Base-by-base conservation (phyloP, 2,329 filamentous ascomycete genomes). In the Tricladium varicosporioides region DNA sequence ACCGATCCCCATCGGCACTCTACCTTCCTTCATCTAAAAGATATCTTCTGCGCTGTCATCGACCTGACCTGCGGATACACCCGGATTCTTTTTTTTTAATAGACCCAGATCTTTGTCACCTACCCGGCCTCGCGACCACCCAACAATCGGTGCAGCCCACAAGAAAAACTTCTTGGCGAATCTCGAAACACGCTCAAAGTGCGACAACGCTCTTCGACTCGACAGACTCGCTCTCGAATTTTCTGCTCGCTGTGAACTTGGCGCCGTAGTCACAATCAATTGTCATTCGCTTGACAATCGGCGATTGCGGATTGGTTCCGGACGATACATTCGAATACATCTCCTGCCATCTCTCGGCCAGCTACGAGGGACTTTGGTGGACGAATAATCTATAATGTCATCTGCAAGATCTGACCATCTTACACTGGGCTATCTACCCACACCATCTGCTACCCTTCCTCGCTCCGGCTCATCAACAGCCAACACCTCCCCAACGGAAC, bases 371-470 rank as follows among this genome's bases (percentile, higher is more conserved):
- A 56, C 40, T 45, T 63, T 49, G 61, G 58, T 63, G 56, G 62
- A 68, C 64, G 62, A 63, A 67, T 71, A 92, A 92, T 92, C 80
- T 83, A 92, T 93, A 92, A 96, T 96, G 92, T 89, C 90, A 80
- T 90, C 84, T 77, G 81, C 87, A 74, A 88, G 91, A 83, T 85
- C 90, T 70, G 91, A 96, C 73, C 89, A 93, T 74, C 83, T 94
- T 79, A 88, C 87, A 72, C 85, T 94, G 75, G 90, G 90, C 77
- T 92, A 91, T 75, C 84, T 73, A 81, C 83, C 72, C 79, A 84
- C 68, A 77, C 60, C 67, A 49, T 55, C 59, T 51, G 57, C 57
- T 5, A 57, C 58, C 15, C 60, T 68, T 16, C 60, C 66, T 15
- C 65, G 67, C 42, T 94, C 91, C 51, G 86, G 84, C 65, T 91